Conservation (phyloP, 2,329 filamentous ascomycete species). For the Talaromyces sp. region DNA sequence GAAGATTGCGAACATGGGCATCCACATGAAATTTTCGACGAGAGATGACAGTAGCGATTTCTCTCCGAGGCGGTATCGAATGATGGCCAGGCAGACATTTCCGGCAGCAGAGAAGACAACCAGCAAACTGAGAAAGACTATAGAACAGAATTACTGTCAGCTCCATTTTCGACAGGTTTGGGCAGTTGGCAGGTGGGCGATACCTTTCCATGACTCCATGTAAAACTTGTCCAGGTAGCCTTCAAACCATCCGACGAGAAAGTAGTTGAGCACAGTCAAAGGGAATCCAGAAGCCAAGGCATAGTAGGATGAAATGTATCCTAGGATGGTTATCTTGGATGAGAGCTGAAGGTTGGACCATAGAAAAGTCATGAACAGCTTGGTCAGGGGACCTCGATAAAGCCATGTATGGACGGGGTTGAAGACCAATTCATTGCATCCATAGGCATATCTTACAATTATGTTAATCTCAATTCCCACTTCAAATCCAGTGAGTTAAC, state of each 20-base stretch:
- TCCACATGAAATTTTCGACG: constrained; percentile 60
- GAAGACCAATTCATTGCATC: constrained; percentile 78
- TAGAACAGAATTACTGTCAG: not conserved
- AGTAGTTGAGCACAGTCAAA: constrained; percentile 67
- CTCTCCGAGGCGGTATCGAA: constrained; percentile 60
- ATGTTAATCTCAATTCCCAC: constrained; percentile 9
- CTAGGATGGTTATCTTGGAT: constrained; percentile 67
- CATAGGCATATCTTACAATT: constrained; percentile 55
- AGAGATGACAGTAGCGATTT: constrained; percentile 49
- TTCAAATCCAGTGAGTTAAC: constrained; percentile 47
- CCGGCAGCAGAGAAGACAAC: constrained; percentile 63
- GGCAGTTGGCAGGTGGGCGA: constrained; percentile 56
- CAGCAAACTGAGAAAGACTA: constrained; percentile 45
- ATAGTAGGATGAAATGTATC: constrained; percentile 69
- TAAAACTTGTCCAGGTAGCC: constrained; percentile 65
- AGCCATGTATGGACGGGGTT: constrained; percentile 72
- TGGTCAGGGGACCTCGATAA: constrained; percentile 70
- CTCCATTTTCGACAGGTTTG: not conserved
- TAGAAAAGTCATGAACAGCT: constrained; percentile 71
- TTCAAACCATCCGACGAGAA: constrained; percentile 68
- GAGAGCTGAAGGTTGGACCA: constrained; percentile 58
- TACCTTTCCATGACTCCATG: constrained; percentile 59
- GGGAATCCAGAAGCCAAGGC: constrained; percentile 65
- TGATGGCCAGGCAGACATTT: constrained; percentile 58
- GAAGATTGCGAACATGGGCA: constrained; percentile 67